Conservation (phyloP, 108 stramenopile species). For the Seminavis robusta region DNA sequence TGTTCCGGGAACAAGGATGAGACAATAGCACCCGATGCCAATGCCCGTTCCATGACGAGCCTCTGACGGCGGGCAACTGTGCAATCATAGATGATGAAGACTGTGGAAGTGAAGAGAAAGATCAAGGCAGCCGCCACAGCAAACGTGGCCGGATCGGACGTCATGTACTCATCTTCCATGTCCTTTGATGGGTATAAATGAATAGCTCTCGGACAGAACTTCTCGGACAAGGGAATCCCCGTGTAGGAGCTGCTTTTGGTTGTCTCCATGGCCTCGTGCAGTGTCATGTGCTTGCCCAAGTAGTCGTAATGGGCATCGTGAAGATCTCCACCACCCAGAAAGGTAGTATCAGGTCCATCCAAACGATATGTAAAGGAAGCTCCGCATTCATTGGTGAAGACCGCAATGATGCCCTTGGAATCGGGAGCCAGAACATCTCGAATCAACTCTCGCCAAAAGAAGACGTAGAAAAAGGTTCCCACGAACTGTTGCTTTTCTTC, state of each 20-base stretch:
- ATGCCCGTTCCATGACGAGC: too few relatives aligned
- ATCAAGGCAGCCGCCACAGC: constrained; percentile 7
- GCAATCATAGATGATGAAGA: constrained; percentile 18
- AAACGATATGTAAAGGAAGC: constrained; percentile 42
- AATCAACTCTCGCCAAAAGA: constrained; percentile 43
- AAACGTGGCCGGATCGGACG: constrained; percentile 6
- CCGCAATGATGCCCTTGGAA: constrained; percentile 50
- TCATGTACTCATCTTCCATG: constrained; percentile 8
- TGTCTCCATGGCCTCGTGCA: not conserved
- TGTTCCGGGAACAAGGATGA: too few relatives aligned
- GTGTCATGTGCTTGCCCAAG: not conserved
- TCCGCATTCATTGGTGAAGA: constrained; percentile 30
- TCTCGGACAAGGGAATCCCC: not conserved
- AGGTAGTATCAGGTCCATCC: constrained; percentile 26
- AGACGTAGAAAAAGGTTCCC: constrained; percentile 6
- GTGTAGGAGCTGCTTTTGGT: not conserved
- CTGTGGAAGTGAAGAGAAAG: constrained; percentile 12
- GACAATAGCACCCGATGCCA: too few relatives aligned
- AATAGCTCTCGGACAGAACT: constrained; percentile 5
- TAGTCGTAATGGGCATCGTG: constrained; percentile 41
- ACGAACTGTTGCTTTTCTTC: constrained; percentile 2
- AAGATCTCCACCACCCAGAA: constrained; percentile 53
- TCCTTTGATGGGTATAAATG: constrained; percentile 11
- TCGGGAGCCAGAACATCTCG: constrained; percentile 29
- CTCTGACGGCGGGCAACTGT: too few relatives aligned